Base-by-base conservation (phyloP, 1,284 basidiomycete genomes). In the Ceratobasidium sp. region DNA sequence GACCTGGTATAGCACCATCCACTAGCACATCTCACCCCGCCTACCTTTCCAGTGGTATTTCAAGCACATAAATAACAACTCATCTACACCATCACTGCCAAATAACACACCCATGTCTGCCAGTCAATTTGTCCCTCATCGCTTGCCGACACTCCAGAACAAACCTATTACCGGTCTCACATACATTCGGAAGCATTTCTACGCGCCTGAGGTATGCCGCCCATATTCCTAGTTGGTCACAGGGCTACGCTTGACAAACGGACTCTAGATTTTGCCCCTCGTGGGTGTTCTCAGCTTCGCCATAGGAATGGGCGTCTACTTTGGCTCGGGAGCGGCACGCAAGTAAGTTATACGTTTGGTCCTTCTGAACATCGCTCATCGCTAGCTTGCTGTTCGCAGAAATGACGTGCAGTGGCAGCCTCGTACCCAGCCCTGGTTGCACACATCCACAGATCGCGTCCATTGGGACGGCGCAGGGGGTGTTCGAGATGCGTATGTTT, bases 241-340 rank as follows among this genome's bases (percentile, higher is more conserved):
- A 41, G 19, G 41, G n/a, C 22, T 41, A 11, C 11, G 19, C 6
- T 33, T 33, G 6, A 60, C 33, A 29, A n/a, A 33, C 29, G 24
- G 15, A 6, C 5, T 27, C 17, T 44, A 60, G 57, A n/a, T 60
- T 9, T 7, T 44, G 14, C 57, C 57, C 8, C 57, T 60, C 41
- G 19, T 60, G 29, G 57, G 57, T 19, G 57, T 60, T 44, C 31
- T 60, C 31, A 19, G 31, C 17, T 33, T 60, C 19, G 57, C 57
- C 14, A 29, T 60, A 9, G 57, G 57, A 27, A 41, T 41, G 57
- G 57, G 57, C 19, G 19, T 60, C 33, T 60, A 44, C 57, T 60
- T 60, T 60, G 57, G 57, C 3, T 60, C 57, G 36, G 33, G 57
- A 19, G 57, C 57, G 19, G 57, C 57, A 60, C 57, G 33, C 33